Evolutionary conservation across 768 basidiomycete genomes (phyloP).

Genomic region (Phylloporus arenicola): DNA sequence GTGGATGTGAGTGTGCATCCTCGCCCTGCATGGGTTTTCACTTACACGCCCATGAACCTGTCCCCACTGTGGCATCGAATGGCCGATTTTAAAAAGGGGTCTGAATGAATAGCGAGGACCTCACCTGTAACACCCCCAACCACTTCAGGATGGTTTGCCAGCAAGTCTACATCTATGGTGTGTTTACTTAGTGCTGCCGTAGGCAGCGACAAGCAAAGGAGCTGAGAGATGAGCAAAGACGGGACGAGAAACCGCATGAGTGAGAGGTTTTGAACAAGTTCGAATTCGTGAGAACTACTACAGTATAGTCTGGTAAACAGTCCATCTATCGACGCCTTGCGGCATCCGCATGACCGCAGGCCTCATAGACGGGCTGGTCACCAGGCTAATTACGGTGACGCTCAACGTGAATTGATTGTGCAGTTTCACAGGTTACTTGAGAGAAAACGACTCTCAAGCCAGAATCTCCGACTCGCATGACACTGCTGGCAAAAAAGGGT

Average conservation of each 20-base stretch:
- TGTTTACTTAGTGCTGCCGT: background rate
- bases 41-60: background rate
- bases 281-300: no score
- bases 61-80: background rate
- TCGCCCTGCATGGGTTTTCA: background rate
- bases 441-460: no score
- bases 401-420: no score
- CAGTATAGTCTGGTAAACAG: no score
- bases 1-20: background rate
- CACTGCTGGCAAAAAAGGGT: no score
- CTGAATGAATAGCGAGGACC: no score
- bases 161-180: background rate
- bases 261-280: background rate
- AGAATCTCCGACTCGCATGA: no score
- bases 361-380: no score
- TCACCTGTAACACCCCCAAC: background rate
- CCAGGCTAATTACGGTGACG: no score
- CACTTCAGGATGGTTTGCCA: background rate
- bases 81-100: background rate
- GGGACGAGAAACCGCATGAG: background rate
- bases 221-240: background rate
- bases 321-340: no score
- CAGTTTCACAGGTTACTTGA: no score
- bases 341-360: no score
- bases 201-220: background rate